Conservation (phyloP, 148 eudicot species). For the Rhododendron vialii region DNA sequence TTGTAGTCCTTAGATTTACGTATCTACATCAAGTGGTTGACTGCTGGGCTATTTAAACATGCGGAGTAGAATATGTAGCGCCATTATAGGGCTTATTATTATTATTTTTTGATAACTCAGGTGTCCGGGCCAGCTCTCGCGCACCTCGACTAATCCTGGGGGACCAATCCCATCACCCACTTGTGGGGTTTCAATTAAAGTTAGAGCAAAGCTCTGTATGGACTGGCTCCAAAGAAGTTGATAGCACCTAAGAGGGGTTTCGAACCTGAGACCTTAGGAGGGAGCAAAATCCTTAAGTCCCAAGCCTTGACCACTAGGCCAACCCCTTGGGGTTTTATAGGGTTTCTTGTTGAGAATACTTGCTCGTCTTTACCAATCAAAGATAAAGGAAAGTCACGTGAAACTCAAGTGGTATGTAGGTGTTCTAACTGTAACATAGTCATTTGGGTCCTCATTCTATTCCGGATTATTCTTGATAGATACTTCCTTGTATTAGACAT, state of each 20-base stretch:
- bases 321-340: too few species aligned
- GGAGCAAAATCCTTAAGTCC: too few species aligned
- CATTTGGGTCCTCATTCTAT: neutral
- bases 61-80: neutral
- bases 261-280: too few species aligned
- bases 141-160: too few species aligned
- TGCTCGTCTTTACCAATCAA: neutral
- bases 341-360: neutral
- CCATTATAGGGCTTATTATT: neutral
- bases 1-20: neutral
- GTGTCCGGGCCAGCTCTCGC: too few species aligned
- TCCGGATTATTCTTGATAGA: neutral
- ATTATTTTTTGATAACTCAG: too few species aligned
- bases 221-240: too few species aligned
- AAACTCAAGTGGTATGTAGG: neutral
- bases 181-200: too few species aligned
- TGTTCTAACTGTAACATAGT: neutral
- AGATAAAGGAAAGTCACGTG: neutral
- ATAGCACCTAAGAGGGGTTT: too few species aligned
- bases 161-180: too few species aligned
- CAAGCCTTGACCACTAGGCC: too few species aligned
- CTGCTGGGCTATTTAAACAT: neutral
- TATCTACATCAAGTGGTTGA: neutral
- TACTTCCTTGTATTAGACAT: neutral
- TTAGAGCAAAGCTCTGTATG: too few species aligned